Evolutionary conservation across 257 asterid species (phyloP), one percentile per base, ranked within the genome.

Genomic region (Nicotiana otophora): DNA sequence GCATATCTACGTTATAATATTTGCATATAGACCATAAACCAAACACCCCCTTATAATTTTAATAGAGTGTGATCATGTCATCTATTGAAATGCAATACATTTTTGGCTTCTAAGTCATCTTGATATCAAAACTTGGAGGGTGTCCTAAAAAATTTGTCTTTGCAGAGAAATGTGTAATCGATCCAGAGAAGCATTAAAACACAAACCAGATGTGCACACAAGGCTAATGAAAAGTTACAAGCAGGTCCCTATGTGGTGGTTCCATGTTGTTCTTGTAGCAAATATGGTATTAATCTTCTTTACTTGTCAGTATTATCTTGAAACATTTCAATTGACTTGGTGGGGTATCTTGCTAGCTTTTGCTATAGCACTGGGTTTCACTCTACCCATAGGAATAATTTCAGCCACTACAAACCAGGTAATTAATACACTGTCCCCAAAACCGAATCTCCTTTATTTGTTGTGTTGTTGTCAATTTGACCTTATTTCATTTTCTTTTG

Each of bases 401-500:
- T 1, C 19, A 19, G 96, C 94, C 83, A 92, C 94, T 1, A 87
- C 96, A 15, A 92, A 90, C 80, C 96, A 92, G 91, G 96, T 89
- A 81, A 48, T 14, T 5, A 7, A 54, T 2, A 5, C 33, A 9
- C 2, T 65, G 67, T 34, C 31, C 79, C 12, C 14, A 54, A 75
- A 75, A 28, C 36, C 26, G 1, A 10, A 3, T 48, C 80, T 14
- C 46, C 54, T 51, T 75, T 15, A 51, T 72, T 23, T 48, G 42
- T 48, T 57, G 10, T 48, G 80, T 23, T 74, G 14, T 14, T 48
- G 62, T 14, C 26, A 9, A 15, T 42, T 48, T 74, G 42, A 15
- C 79, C 26, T 48, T 48, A 9, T 48, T 75, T 53, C 7, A 19
- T 51, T 75, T 51, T 14, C 58, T 53, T 53, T 53, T 53, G 58